A percentile compares a stretch with the other conserved stretches of the same genome.
Evolutionary conservation across 1,284 basidiomycete species (phyloP).

Genomic region (Fomitopsis schrenkii): DNA sequence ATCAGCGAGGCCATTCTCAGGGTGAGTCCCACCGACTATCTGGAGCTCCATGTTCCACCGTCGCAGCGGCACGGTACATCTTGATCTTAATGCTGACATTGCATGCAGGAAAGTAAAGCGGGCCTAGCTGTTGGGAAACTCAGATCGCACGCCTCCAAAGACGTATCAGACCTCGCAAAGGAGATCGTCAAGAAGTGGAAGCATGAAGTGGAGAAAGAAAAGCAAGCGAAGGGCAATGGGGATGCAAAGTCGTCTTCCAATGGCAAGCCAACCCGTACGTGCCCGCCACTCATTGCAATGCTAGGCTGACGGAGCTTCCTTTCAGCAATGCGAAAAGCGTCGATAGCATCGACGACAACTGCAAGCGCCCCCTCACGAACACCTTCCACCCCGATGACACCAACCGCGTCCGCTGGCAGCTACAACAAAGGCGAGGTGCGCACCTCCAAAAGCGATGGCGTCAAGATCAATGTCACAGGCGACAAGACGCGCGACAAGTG

Average conservation of each 20-base stretch:
- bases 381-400: slow-evolving; percentile 41
- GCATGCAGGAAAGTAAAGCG: slow-evolving; percentile 78
- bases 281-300: background rate
- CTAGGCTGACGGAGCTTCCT: background rate
- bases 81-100: background rate
- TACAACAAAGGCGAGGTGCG: slow-evolving; percentile 41
- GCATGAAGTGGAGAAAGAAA: slow-evolving; percentile 78
- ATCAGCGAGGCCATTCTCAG: slow-evolving; percentile 87
- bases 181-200: slow-evolving; percentile 95
- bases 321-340: slow-evolving; percentile 23
- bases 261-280: slow-evolving; percentile 33
- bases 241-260: slow-evolving; percentile 22
- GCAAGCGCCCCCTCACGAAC: background rate
- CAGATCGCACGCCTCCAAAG: slow-evolving; percentile 67
- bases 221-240: slow-evolving; percentile 36
- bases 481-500: slow-evolving; percentile 87
- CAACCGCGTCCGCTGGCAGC: slow-evolving; percentile 32
- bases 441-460: slow-evolving; percentile 65
- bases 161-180: slow-evolving; percentile 83
- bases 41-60: too few relatives aligned
- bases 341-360: slow-evolving; percentile 15
- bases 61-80: background rate
- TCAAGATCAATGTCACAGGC: slow-evolving; percentile 53
- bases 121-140: slow-evolving; percentile 93
- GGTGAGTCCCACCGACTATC: slow-evolving; percentile 47